Base-by-base conservation (phyloP, 2,329 filamentous ascomycete genomes). In the Phialophora tarda region DNA sequence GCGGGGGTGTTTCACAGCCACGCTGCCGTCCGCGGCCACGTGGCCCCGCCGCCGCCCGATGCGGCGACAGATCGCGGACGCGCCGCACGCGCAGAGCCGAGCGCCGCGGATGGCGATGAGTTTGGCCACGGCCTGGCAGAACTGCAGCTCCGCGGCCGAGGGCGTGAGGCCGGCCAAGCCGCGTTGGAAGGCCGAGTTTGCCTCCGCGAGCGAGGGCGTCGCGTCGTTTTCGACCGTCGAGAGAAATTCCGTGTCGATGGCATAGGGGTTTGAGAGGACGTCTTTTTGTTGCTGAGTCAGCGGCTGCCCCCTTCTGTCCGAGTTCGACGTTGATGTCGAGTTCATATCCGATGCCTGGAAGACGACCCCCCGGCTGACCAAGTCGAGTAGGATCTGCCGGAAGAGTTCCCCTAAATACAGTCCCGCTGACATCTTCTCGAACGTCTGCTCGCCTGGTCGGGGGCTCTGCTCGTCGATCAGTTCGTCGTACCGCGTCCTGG, bases 371-470 rank as follows among this genome's bases (percentile, higher is more conserved):
- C 88, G 90, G 73, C 95, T 90, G 77, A 96, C 88, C 57, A 97
- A 82, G 74, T 97, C 93, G 21, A 96, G 83, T 62, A 97, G 82
- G 63, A 93, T 88, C 59, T 96, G 85, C 66, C 94, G 91, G 86
- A 97, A 95, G 74, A 97, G 90, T 79, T 98, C 93, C 71, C 93
- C 94, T 1, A 97, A 86, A 77, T 97, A 98, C 57, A 97, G 85
- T 70, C 94, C 93, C 2, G 94, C 92, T 76, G 96, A 93, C 91
- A 97, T 97, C 83, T 98, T 97, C 82, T 98, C 93, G 73, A 97
- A 97, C 1, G 92, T 89, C 81, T 98, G 93, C 80, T 97, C 93
- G 59, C 93, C 93, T 3, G 93, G 93, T 23, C 93, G 90, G 44
- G 94, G 93, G 23, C 93, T 97, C 74, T 95, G 90, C 72, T 91